A percentile compares a stretch with the other conserved stretches of the same genome.
phyloP scores from a whole-genome alignment of 768 basidiomycete species.

The Gloeopeniophorella convolvens region DNA sequence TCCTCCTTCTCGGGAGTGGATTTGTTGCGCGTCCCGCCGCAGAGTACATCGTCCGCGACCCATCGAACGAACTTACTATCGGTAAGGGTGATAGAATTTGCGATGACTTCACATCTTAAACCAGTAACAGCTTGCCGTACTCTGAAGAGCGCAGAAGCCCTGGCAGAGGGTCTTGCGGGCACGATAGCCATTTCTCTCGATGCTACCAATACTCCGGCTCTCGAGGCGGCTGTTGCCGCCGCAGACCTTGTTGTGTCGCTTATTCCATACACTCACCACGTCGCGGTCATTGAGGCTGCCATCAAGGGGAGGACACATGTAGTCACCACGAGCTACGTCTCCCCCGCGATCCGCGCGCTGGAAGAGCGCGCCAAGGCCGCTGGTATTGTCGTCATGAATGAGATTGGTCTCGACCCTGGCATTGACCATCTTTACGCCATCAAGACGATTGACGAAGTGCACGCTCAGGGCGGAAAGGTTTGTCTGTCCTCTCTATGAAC shows the following conservation, averaged over 20 bases:
- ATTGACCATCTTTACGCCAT: conserved; percentile 92
- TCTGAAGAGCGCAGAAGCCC: conserved; percentile 62
- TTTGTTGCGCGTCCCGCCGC: conserved; percentile 96
- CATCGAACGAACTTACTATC: conserved; percentile 78
- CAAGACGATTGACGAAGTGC: conserved; percentile 91
- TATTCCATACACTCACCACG: conserved; percentile 92
- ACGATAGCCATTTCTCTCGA: conserved; percentile 77
- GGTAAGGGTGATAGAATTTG: conserved; percentile 39
- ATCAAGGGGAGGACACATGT: conserved; percentile 86
- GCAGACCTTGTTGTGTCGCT: conserved; percentile 94
- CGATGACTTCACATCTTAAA: background rate
- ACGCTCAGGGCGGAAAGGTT: conserved; percentile 91
- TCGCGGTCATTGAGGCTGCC: conserved; percentile 83
- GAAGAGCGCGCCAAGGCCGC: conserved; percentile 77
- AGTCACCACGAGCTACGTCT: conserved; percentile 94
- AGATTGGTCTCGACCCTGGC: conserved; percentile 95
- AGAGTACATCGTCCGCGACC: conserved; percentile 81
- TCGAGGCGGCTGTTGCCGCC: conserved; percentile 75
- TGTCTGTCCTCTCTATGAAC: conserved; percentile 5
- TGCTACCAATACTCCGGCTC: conserved; percentile 58
- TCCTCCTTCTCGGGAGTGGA: conserved; percentile 90
- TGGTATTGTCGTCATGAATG: conserved; percentile 93
- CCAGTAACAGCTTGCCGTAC: conserved; percentile 72
- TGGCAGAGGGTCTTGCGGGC: conserved; percentile 61
- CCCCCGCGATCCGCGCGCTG: conserved; percentile 82